Evolutionary conservation across 2,329 filamentous ascomycete genomes (phyloP), one percentile per base, ranked within the genome.

Genomic region (Metarhizium rileyi): DNA sequence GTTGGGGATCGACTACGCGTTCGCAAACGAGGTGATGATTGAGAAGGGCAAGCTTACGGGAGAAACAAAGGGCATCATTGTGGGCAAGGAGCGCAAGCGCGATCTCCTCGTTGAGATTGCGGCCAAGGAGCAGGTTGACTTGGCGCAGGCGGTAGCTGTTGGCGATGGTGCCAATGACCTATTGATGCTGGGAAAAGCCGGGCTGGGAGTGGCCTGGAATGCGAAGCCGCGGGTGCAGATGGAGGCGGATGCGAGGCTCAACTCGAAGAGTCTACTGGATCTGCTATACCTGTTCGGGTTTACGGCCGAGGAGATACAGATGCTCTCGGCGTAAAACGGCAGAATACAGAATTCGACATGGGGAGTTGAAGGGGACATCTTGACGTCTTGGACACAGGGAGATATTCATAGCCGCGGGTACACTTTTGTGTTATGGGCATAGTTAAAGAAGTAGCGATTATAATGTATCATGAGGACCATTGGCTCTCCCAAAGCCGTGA

Each of bases 101-200:
- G 78, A 85, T 54, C 73, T 91, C 28, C 73, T 93, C 14, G 61
- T 84, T 10, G 76, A 86, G 63, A 87, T 91, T 56, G 85, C 87
- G 1, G 66, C 68, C 47, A 78, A 81, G 61, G 84, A 90, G 60
- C 74, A 75, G 1, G 76, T 90, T 45, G 66, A 77, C 3, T 65
- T 86, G 8, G 75, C 80, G 25, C 83, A 89, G 65, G 78, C 83
- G 27, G 70, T 93, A 25, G 86, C 85, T 3, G 80, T 91, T 0
- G 87, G 87, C 4, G 87, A 93, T 64, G 88, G 87, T 6, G 87
- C 87, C 35, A 93, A 93, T 61, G 87, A 93, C 62, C 65, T 93
- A 55, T 71, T 84, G 51, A 93, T 93, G 87, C 81, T 93, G 74
- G 75, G 74, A 8, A 77, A 78, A 44, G 87, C 87, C 0, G 86